Conservation (phyloP, 148 eudicot species). For the Vaccinium macrocarpon region DNA sequence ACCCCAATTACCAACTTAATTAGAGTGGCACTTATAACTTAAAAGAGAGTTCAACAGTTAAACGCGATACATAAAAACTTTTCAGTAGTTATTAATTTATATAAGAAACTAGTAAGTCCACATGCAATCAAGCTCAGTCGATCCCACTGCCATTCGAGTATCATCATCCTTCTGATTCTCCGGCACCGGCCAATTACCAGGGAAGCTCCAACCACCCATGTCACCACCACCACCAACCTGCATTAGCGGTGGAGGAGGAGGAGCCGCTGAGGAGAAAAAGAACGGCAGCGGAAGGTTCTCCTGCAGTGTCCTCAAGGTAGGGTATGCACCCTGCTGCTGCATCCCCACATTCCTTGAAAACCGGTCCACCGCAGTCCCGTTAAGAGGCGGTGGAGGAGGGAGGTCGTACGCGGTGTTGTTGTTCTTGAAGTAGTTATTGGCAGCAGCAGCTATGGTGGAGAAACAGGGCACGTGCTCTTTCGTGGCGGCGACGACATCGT, state of each 20-base stretch:
- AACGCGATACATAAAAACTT: neutral
- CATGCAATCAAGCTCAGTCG: constrained; percentile 51
- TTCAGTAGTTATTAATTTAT: neutral
- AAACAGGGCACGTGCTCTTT: constrained; percentile 95
- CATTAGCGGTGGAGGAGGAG: constrained; percentile 14
- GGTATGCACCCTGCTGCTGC: constrained; percentile 36
- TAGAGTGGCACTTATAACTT: neutral
- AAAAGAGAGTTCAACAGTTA: neutral
- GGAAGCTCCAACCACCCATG: constrained; percentile 11
- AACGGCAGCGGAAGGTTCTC: constrained; percentile 53
- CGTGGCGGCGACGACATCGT: constrained; percentile 3
- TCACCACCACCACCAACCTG: constrained; percentile 14
- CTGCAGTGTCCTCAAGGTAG: constrained; percentile 72
- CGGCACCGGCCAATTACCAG: constrained; percentile 18
- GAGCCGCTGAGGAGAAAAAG: constrained; percentile 20
- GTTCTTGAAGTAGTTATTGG: constrained; percentile 18
- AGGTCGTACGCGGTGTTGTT: constrained; percentile 19
- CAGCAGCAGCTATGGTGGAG: constrained; percentile 46
- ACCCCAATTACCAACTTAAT: neutral
- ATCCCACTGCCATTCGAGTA: constrained; percentile 15
- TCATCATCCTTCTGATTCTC: constrained; percentile 26
- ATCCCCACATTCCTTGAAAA: constrained; percentile 12
- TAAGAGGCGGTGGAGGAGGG: constrained; percentile 17
- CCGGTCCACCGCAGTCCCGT: neutral
- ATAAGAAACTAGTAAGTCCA: constrained; percentile 30